Evolutionary conservation across 2,329 filamentous ascomycete species (phyloP), one percentile per base, ranked within the genome.

Genomic region (Pyrenophora graminea): DNA sequence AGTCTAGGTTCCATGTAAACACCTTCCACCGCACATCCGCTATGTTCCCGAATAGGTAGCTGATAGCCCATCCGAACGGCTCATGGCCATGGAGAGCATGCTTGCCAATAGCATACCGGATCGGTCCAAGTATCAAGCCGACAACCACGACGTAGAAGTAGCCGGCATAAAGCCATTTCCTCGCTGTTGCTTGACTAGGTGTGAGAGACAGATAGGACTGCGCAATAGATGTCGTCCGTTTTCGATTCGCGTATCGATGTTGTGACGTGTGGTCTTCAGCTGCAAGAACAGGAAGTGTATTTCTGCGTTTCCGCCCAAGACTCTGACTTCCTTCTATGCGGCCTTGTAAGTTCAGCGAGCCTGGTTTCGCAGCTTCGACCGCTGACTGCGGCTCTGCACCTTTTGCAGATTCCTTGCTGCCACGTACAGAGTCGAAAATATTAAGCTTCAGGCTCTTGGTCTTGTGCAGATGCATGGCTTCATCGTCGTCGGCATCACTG

Each of bases 11-110:
- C 53, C 84, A 80, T 53, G 81, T 82, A 13, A 90, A 79, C 7
- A 93, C 82, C 69, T 88, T 81, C 69, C 88, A 86, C 19, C 91
- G 82, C 60, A 97, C 85, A 66, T 79, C 80, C 0, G 83, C 80
- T 9, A 92, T 69, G 62, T 96, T 89, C 10, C 93, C 92, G 55
- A 97, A 83, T 2, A 97, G 77, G 71, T 99, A 99, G 2, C 90
- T 88, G 9, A 97, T 73, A 0, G 91, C 92, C 94, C 94, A 99
- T 2, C 93, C 90, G 38, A 99, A 84, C 0, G 94, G 91, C 63
- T 99, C 94, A 44, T 85, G 77, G 13, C 84, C 85, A 30, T 81
- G 67, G 1, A 99, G 79, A 12, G 91, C 91, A 55, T 82, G 79
- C 37, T 76, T 74, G 33, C 81, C 76, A 42, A 97, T 84, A 60